Base-by-base conservation (phyloP, 1,284 basidiomycete species). In the Xerocomus nothofagi region DNA sequence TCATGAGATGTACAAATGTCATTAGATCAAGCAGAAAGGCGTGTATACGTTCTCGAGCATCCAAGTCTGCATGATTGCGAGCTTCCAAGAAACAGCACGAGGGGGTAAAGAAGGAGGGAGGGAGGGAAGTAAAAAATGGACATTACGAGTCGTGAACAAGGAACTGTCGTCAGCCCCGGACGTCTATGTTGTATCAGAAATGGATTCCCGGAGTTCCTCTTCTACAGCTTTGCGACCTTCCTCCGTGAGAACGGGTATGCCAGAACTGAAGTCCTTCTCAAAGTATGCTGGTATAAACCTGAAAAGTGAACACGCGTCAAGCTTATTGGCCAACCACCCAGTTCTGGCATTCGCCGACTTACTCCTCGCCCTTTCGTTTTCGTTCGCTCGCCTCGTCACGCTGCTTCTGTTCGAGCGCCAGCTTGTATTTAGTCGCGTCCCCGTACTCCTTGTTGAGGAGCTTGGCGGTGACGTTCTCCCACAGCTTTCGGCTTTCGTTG, bases 401-500 rank as follows among this genome's bases (percentile, higher is more conserved):
- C 75, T 97, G 94, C 62, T 71, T 79, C 78, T 97, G 93, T 73
- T 97, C 94, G 49, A 98, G 94, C 5, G 68, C 70, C 49, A 93
- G 82, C 75, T 97, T 98, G 70, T 88, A 80, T 73, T 77, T 88
- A 42, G 91, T 96, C 46, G 94, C 94, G 46, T 95, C 92, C 37
- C 79, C 77, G 72, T 82, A 98, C 69, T 97, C 91, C 77, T 97
- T 98, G 62, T 74, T 77, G 41, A 92, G 46, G 49, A 98, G 73
- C 62, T 82, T 72, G 47, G 73, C 76, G 32, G 93, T 95, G 18
- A 99, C 93, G 32, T 76, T 80, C 46, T 90, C 82, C 97, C 96
- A 98, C 51, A 98, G 71, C 72, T 82, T 84, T 53, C 93, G 77
- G 54, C 91, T 95, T 75, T 99, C 97, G 54, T 81, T 75, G 15